These are phyloP conservation scores for Suhomyces sp. DNA, from an alignment of 805 yeast species.

Conservation along the genomic window DNA sequence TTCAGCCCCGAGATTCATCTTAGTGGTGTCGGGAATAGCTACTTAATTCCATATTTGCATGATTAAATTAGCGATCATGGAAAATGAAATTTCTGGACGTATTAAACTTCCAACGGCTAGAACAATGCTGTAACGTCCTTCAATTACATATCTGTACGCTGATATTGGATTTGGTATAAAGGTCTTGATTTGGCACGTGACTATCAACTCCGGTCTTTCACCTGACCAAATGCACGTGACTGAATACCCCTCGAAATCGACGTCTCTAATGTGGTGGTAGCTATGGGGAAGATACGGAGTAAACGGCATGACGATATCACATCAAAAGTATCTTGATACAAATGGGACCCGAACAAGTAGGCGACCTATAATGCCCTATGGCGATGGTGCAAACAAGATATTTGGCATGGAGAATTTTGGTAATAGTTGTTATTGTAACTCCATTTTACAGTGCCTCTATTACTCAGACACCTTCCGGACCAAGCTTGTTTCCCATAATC, in stretches of 20 bases:
- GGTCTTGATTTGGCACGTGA: neutral
- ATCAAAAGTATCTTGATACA: neutral
- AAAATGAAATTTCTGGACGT: neutral
- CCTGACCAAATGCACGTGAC: neutral
- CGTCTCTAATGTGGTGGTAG: neutral
- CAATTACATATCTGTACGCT: neutral
- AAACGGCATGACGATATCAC: neutral
- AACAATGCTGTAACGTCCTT: neutral
- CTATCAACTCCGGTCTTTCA: neutral
- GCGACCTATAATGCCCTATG: conserved; percentile 22
- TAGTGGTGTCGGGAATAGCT: neutral
- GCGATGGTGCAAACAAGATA: conserved; percentile 66
- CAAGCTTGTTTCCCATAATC: conserved; percentile 33
- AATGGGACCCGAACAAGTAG: neutral
- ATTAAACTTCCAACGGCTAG: neutral
- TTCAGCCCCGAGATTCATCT: neutral
- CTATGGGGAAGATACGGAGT: neutral
- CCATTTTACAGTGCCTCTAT: conserved; percentile 84
- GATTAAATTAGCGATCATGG: neutral
- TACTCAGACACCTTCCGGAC: conserved; percentile 69
- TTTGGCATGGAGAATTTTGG: conserved; percentile 86
- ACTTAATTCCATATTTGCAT: neutral
- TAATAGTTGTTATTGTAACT: conserved; percentile 91
- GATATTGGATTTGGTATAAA: neutral
- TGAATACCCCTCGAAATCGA: neutral